phyloP scores from a whole-genome alignment of 2,329 filamentous ascomycete genomes.

The Botrytis paeoniae region DNA sequence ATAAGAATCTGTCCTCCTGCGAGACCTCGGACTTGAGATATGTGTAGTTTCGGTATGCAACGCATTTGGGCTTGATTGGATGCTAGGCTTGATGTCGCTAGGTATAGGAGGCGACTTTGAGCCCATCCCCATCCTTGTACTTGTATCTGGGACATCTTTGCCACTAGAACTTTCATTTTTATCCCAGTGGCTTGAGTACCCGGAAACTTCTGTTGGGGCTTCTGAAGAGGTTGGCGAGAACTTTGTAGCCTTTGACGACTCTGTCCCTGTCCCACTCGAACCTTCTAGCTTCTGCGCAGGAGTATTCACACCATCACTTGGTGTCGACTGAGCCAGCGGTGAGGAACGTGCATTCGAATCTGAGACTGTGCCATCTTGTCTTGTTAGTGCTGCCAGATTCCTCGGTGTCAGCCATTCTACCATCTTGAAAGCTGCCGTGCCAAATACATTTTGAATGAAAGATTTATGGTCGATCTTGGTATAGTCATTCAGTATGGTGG shows the following conservation, averaged over 20 bases:
- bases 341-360: neutral
- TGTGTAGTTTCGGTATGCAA: constrained; percentile 18
- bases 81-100: constrained; percentile 9
- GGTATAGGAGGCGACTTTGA: neutral
- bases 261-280: neutral
- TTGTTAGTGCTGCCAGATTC: constrained; percentile 34
- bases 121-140: neutral
- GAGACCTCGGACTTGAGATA: constrained; percentile 19
- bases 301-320: constrained; percentile 4
- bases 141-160: neutral
- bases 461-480: constrained; percentile 56
- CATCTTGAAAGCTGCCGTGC: constrained; percentile 66
- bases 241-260: neutral
- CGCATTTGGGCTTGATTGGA: constrained; percentile 16
- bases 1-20: constrained; percentile 24
- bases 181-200: neutral
- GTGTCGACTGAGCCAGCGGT: neutral
- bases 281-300: constrained; percentile 10
- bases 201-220: neutral
- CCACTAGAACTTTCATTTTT: neutral
- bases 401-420: constrained; percentile 66
- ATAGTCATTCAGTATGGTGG: constrained; percentile 25
- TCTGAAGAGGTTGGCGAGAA: neutral
- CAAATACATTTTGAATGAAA: constrained; percentile 63
- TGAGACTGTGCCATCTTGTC: constrained; percentile 14